These are phyloP conservation scores for Elongisporangium anandrum DNA, from an alignment of 352 stramenopile genomes.

Conservation along the genomic window DNA sequence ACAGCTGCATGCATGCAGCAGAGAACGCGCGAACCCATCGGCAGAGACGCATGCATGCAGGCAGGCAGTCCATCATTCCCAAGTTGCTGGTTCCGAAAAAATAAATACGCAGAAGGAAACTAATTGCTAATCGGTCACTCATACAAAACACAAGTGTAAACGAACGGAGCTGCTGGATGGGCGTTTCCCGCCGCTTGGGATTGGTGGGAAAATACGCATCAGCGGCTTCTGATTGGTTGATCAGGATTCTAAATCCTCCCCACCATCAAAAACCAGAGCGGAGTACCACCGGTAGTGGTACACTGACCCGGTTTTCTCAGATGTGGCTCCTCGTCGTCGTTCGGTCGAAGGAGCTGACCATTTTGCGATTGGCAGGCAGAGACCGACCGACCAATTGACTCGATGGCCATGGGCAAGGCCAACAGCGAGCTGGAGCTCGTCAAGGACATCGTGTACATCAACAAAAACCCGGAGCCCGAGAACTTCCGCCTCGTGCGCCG, in stretches of 20 bases:
- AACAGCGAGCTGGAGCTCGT: slow-evolving; percentile 69
- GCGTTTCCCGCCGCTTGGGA: not conserved
- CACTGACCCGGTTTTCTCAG: not conserved
- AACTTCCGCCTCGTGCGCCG: slow-evolving; percentile 39
- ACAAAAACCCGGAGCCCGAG: slow-evolving; percentile 4
- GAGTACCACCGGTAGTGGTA: not conserved
- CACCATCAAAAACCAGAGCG: too few species aligned
- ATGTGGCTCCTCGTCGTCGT: not conserved
- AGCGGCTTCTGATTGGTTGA: not conserved
- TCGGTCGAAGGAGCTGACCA: not conserved
- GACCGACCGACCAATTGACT: not conserved
- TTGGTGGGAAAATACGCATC: not conserved
- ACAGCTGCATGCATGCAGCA: not conserved
- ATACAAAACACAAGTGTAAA: not conserved
- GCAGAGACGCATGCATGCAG: not conserved
- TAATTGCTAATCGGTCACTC: not conserved
- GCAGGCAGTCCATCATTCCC: not conserved
- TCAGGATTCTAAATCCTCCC: not conserved
- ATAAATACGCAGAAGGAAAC: not conserved
- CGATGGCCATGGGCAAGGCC: not conserved
- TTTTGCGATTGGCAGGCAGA: not conserved
- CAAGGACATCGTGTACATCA: slow-evolving; percentile 84
- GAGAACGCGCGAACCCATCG: not conserved
- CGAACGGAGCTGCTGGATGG: not conserved
- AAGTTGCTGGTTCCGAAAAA: not conserved